Conservation (phyloP, 2,329 filamentous ascomycete species). For the Ophiocordyceps polyrhachis-furcata region DNA sequence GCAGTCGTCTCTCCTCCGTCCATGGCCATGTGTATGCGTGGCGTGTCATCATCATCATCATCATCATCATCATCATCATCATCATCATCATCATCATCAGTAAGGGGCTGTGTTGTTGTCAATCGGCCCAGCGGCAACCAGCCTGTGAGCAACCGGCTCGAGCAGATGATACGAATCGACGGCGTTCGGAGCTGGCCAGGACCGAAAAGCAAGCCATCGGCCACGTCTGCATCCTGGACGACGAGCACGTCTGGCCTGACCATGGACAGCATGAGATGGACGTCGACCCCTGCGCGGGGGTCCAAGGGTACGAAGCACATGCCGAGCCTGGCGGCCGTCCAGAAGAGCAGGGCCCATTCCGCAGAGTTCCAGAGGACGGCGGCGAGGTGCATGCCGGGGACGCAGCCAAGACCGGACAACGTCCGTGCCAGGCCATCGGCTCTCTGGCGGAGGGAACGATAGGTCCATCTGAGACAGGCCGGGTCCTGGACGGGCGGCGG, state of each 20-base stretch:
- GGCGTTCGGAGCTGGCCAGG: neutral
- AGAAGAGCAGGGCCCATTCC: constrained; percentile 20
- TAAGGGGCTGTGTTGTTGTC: neutral
- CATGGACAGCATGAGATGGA: constrained; percentile 7
- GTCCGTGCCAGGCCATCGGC: constrained; percentile 9
- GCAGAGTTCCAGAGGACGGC: constrained; percentile 17
- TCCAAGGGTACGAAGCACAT: constrained; percentile 18
- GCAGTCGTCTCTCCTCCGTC: neutral
- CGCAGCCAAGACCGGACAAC: constrained; percentile 8
- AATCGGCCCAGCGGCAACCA: constrained; percentile 5
- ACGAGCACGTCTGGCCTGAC: constrained; percentile 12
- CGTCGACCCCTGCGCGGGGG: constrained; percentile 8
- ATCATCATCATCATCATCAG: too few relatives aligned
- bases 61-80: too few relatives aligned
- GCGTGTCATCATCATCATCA: too few relatives aligned
- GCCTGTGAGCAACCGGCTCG: constrained; percentile 3
- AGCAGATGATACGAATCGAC: constrained; percentile 9
- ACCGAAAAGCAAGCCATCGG: neutral
- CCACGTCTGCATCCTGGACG: constrained; percentile 11
- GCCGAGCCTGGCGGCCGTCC: constrained; percentile 15
- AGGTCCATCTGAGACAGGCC: constrained; percentile 13
- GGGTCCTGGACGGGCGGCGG: neutral
- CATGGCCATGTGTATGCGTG: neutral
- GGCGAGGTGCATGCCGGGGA: constrained; percentile 12
- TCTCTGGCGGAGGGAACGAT: constrained; percentile 8